These are phyloP conservation scores for Picea mariana DNA, from an alignment of 83 land plant species.

Conservation along the genomic window DNA sequence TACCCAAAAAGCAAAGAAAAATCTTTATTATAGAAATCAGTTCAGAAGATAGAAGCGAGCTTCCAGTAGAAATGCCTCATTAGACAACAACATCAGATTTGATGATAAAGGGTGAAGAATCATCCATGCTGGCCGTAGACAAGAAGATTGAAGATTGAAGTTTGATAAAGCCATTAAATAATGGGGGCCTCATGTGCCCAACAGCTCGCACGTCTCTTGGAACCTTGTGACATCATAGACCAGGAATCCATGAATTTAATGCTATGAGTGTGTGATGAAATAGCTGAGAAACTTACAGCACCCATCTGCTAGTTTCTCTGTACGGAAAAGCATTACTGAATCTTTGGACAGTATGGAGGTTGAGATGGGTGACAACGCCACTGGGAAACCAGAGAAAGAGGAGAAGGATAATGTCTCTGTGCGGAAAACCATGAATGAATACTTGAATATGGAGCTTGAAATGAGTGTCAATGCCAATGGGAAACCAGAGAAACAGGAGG, in stretches of 20 bases:
- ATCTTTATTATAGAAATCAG: too few relatives aligned
- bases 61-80: too few relatives aligned
- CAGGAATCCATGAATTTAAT: too few relatives aligned
- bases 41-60: too few relatives aligned
- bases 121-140: not conserved
- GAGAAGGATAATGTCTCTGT: not conserved
- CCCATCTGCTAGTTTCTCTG: not conserved
- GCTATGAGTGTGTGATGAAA: not conserved
- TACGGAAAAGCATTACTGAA: conserved; percentile 8
- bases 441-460: not conserved
- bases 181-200: not conserved
- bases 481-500: not conserved
- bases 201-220: not conserved
- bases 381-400: not conserved
- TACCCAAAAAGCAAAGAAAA: too few relatives aligned
- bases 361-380: not conserved
- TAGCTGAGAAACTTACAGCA: not conserved
- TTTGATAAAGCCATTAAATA: not conserved
- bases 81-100: too few relatives aligned
- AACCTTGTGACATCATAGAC: not conserved
- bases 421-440: conserved; percentile 9
- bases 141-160: not conserved
- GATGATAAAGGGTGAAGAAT: not conserved
- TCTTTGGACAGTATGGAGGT: not conserved
- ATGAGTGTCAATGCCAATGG: not conserved